Base-by-base conservation (phyloP, 148 eudicot genomes). In the Amaranthus palmeri region DNA sequence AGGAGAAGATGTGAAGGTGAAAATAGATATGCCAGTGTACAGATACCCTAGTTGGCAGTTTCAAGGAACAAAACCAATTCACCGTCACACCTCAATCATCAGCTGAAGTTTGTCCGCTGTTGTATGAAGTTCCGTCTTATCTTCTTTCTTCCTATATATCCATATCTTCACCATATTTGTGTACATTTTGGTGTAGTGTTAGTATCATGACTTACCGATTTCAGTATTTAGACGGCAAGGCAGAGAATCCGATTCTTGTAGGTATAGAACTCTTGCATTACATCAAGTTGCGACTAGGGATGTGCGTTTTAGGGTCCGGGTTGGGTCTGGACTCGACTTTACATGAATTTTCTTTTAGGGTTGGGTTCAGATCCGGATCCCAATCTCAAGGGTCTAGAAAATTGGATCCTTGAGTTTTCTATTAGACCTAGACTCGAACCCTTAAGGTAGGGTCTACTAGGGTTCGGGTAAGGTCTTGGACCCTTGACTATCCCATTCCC, bases 151-250 rank as follows among this genome's bases (percentile, higher is more conserved):
- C 6, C 66, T 47, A 55, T n/a, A 41, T 25, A 40, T 12, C 36
- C 40, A 12, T 61, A 43, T 0, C 61, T 9, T 63, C 12, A 45
- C 25, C 46, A 47, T 25, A 25, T 25, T 6, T 46, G n/a, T 47
- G 9, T 65, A 57, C 25, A 74, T 66, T 65, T 65, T 53, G 76
- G 55, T 54, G 65, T 9, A 72, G 40, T 58, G 12, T 64, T 48
- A 45, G 51, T 59, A 18, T 64, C 40, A 10, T 74, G 77, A 74
- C 66, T 74, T 6, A 51, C 62, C 72, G 54, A 68, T 74, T n/a
- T 41, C 78, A 49, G 54, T 41, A 56, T 17, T 25, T 49, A 59
- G 61, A 51, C 53, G 14, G 65, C 52, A 70, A 69, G 48, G 61
- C 3, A 54, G 54, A 68, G 18, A 69, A 12, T 18, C 10, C 25